Conservation (phyloP, 306 rosid genomes). For the Cicer yamashitae region DNA sequence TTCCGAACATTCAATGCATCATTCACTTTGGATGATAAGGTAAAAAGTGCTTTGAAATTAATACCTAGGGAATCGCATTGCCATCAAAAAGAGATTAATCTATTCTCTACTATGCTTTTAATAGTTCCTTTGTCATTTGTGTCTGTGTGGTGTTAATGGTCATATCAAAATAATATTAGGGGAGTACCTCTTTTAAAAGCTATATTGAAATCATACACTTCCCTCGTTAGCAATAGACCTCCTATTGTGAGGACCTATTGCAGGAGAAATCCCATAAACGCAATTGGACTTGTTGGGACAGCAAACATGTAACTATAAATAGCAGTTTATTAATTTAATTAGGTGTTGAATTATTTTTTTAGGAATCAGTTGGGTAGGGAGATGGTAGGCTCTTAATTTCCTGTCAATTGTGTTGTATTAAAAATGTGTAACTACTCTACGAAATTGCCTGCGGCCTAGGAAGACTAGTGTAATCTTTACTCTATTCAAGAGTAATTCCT, state of each 20-base stretch:
- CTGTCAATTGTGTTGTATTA: background rate
- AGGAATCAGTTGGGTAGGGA: background rate
- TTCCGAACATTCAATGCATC: slow-evolving; percentile 97
- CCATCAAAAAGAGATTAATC: slow-evolving; percentile 18
- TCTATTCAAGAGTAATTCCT: background rate
- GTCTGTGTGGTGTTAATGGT: background rate
- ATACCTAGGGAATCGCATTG: slow-evolving; percentile 13
- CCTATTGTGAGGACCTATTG: background rate
- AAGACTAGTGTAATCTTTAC: too few relatives aligned
- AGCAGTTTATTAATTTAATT: background rate
- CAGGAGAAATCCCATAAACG: background rate
- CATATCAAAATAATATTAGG: background rate
- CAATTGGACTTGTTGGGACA: background rate
- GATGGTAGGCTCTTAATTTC: slow-evolving; percentile 2
- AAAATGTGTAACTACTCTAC: background rate
- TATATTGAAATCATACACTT: background rate
- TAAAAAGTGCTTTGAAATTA: slow-evolving; percentile 41
- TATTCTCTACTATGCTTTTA: background rate
- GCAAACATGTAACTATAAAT: background rate
- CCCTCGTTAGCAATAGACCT: background rate
- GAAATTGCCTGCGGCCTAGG: too few relatives aligned
- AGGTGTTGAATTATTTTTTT: background rate
- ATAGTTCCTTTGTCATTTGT: background rate
- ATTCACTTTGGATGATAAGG: slow-evolving; percentile 88
- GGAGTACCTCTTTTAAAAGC: background rate